Conservation (phyloP, 345 rosid genomes). For the Hibiscus trionum region DNA sequence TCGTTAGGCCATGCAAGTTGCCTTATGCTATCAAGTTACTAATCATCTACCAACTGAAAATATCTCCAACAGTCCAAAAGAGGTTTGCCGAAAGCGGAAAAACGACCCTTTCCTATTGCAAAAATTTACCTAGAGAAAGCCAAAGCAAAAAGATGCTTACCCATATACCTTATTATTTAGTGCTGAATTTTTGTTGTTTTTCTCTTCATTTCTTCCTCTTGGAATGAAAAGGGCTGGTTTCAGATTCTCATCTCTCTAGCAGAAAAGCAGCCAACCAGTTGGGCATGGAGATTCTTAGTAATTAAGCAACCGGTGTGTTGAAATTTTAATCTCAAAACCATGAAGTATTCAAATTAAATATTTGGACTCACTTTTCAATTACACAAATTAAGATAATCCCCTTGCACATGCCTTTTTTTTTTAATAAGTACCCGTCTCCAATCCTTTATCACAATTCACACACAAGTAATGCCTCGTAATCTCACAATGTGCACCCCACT, state of each 20-base stretch:
- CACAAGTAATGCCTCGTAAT: not conserved
- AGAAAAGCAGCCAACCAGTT: slow-evolving; percentile 9
- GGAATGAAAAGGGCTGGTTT: not conserved
- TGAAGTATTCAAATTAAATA: too few species aligned
- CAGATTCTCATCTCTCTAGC: not conserved
- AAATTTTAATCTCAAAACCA: too few species aligned
- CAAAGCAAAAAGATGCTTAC: too few species aligned
- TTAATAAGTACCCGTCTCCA: not conserved
- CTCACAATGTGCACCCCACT: not conserved
- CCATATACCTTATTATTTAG: too few species aligned
- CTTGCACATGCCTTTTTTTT: not conserved
- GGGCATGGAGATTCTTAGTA: slow-evolving; percentile 13
- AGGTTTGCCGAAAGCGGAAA: not conserved
- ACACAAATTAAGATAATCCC: not conserved
- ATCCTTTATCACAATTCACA: not conserved
- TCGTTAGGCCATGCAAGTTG: not conserved
- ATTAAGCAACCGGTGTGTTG: not conserved
- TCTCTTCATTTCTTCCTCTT: not conserved
- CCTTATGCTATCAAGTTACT: not conserved
- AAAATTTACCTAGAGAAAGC: too few species aligned
- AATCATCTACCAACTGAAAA: not conserved
- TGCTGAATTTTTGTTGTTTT: not conserved
- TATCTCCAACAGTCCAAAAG: not conserved
- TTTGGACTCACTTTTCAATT: not conserved
- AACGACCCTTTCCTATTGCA: too few species aligned